Percentiles rank a stretch among this genome's conserved stretches.
phyloP scores from a whole-genome alignment of 805 yeast genomes.

The Wickerhamiella slavikovae region DNA sequence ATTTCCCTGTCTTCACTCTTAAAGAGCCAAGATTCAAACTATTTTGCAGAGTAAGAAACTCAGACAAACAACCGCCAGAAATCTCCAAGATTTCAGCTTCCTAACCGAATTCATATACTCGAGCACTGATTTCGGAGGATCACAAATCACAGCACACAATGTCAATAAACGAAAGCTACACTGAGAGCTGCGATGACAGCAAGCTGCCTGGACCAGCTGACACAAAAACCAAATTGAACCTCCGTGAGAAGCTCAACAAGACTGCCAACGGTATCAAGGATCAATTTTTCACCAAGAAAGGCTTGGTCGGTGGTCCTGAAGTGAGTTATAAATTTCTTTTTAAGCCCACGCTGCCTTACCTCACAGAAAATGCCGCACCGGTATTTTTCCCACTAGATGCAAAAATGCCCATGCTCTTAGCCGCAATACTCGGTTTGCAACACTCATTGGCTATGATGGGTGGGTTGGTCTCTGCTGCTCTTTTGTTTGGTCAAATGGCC shows the following conservation, averaged over 20 bases:
- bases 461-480: slow-evolving; percentile 71
- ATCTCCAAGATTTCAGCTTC: no score
- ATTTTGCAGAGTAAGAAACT: no score
- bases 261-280: not conserved
- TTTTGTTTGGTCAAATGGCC: slow-evolving; percentile 46
- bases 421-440: slow-evolving; percentile 64
- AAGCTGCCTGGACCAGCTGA: no score
- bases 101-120: no score
- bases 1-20: no score
- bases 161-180: no score
- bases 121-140: no score
- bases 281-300: slow-evolving; percentile 14
- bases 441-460: slow-evolving; percentile 84
- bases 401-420: slow-evolving; percentile 64
- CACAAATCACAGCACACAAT: no score
- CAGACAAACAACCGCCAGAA: no score
- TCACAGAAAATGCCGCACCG: slow-evolving; percentile 36
- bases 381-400: slow-evolving; percentile 56
- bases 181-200: no score
- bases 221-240: no score
- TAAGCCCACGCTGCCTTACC: slow-evolving; percentile 62
- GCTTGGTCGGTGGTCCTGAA: slow-evolving; percentile 47
- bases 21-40: no score
- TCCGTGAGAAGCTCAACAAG: not conserved
- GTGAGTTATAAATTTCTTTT: slow-evolving; percentile 65